Evolutionary conservation across 192 early-diverging fungal species (phyloP), one percentile per base, ranked within the genome.

Genomic region (Chytriomyces sp.): DNA sequence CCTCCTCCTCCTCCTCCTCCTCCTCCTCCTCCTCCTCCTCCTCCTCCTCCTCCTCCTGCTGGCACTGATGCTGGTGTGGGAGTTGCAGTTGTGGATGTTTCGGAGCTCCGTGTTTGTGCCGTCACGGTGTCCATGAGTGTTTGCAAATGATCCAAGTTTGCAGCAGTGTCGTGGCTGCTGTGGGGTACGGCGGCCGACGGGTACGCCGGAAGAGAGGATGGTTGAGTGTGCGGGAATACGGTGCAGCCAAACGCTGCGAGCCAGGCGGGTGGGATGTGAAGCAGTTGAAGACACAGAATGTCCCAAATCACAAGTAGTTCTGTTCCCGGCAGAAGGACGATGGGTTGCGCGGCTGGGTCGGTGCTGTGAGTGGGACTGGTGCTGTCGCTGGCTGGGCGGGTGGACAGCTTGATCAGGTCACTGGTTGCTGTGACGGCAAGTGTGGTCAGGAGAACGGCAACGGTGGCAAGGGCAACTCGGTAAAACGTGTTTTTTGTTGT

Each of bases 291-390:
- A 59, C 72, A 73, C 7, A 45, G 13, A 63, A 73, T 61, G 53
- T 73, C 72, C 72, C 72, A 73, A n/a, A 73, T 35, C 35, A 73
- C 72, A 44, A 73, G 57, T 4, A 44, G n/a, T 10, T 73, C 72
- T 23, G 10, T 59, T 20, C 44, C 10, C 11, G 72, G 72, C 43
- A 73, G 57, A 18, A 73, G 45, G 26, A 73, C 11, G 72, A 73
- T 63, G 6, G 72, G 72, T 7, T 9, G 66, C 16, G 66, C 35
- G 20, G 28, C 18, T 13, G 26, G 26, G 13, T 67, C 66, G 43
- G 20, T n/a, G 24, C 35, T 5, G n/a, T 64, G 23, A 23, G 23
- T 35, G 24, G 23, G 62, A 11, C 16, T 46, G 18, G 50, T 62
- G 43, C 60, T 71, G 50, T 9, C 23, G 13, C 18, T 59, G 47